These are phyloP conservation scores for Metarhizium sp. DNA, from an alignment of 2,329 filamentous ascomycete genomes.

Conservation along the genomic window DNA sequence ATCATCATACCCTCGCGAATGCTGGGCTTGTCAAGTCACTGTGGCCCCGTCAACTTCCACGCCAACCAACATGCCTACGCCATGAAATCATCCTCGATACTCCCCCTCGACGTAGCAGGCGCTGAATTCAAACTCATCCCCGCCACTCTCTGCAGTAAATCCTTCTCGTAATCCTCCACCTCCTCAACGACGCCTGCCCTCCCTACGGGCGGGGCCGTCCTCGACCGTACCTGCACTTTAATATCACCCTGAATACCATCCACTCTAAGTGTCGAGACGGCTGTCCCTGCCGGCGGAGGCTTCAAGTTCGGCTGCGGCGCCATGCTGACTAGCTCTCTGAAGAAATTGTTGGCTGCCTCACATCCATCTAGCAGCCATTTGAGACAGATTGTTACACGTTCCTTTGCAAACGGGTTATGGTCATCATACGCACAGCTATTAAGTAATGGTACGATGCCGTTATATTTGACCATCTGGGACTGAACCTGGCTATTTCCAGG, in stretches of 20 bases:
- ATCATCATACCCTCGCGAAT: not conserved
- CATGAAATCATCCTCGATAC: constrained; percentile 37
- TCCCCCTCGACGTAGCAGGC: constrained; percentile 10
- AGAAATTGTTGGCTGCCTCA: constrained; percentile 61
- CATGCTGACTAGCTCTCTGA: constrained; percentile 51
- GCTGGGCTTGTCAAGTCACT: not conserved
- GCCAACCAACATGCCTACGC: constrained; percentile 15
- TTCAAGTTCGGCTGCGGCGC: constrained; percentile 29
- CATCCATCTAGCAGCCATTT: constrained; percentile 74
- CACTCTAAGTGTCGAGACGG: constrained; percentile 37
- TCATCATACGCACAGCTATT: constrained; percentile 89
- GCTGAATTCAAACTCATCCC: constrained; percentile 27
- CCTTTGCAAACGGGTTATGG: constrained; percentile 88
- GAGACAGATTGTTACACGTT: constrained; percentile 81
- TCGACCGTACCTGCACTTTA: constrained; percentile 40
- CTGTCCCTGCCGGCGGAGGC: constrained; percentile 23
- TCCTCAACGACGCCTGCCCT: constrained; percentile 5
- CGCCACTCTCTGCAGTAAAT: constrained; percentile 34
- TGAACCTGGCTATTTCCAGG: constrained; percentile 69
- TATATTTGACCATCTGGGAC: constrained; percentile 74
- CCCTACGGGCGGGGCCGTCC: constrained; percentile 14
- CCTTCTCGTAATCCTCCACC: constrained; percentile 1
- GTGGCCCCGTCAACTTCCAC: not conserved
- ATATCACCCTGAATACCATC: constrained; percentile 49
- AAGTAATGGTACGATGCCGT: constrained; percentile 78